Evolutionary conservation across 2,329 filamentous ascomycete species (phyloP).

Genomic region (Talaromyces marneffei): DNA sequence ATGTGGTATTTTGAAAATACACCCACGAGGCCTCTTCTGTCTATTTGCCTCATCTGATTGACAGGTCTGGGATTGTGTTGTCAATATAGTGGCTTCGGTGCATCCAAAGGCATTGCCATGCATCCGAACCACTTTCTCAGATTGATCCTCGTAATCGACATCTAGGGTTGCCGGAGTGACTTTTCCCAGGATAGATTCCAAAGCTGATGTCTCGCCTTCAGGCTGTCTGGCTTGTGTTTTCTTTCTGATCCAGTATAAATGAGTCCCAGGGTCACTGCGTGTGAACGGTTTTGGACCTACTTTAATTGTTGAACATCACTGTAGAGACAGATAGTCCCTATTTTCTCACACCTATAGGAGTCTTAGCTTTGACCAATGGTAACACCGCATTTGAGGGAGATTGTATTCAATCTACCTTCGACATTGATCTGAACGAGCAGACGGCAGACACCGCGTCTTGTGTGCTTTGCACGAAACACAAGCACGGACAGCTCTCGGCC

Average conservation of each 20-base stretch:
- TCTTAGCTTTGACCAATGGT: not conserved
- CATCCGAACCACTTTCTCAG: slow-evolving; percentile 5
- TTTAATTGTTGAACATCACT: not conserved
- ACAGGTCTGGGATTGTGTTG: not conserved
- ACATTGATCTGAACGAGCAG: slow-evolving; percentile 2
- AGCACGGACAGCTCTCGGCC: slow-evolving; percentile 9
- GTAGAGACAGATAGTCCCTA: slow-evolving; percentile 5
- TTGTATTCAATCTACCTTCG: slow-evolving; percentile 11
- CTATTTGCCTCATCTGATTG: not conserved
- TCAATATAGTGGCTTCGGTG: not conserved
- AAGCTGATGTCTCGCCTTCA: not conserved
- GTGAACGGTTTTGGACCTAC: not conserved
- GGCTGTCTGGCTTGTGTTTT: not conserved
- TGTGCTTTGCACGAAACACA: slow-evolving; percentile 9
- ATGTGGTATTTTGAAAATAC: not conserved
- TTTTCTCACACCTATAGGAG: slow-evolving; percentile 4
- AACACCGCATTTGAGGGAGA: too few species aligned
- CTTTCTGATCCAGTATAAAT: not conserved
- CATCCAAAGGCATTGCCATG: slow-evolving; percentile 3
- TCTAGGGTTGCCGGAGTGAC: not conserved
- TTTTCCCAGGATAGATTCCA: not conserved
- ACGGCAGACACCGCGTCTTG: slow-evolving; percentile 13
- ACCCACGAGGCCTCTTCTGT: not conserved
- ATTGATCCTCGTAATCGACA: slow-evolving; percentile 5
- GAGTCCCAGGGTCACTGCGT: not conserved